Percentiles rank a stretch among this genome's conserved stretches.
Evolutionary conservation across 2,329 filamentous ascomycete species (phyloP).

Genomic region (Scleromitrula shiraiana): DNA sequence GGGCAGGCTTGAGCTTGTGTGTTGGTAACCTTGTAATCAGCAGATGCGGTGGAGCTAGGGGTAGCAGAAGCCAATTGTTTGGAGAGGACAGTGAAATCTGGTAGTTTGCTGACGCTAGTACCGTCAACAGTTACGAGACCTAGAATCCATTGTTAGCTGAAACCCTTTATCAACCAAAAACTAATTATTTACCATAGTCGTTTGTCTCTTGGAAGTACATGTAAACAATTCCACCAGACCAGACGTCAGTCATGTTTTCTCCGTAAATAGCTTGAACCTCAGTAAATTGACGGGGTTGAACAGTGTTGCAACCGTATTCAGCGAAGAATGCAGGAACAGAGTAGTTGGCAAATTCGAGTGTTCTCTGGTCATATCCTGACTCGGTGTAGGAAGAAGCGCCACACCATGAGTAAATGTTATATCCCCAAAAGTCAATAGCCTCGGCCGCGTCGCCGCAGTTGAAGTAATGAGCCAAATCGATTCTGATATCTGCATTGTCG

Average conservation of each 20-base stretch:
- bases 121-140: conserved; percentile 59
- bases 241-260: conserved; percentile 72
- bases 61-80: conserved; percentile 59
- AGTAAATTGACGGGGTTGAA: conserved; percentile 63
- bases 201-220: conserved; percentile 95
- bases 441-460: conserved; percentile 66
- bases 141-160: conserved; percentile 31
- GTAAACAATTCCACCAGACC: conserved; percentile 96
- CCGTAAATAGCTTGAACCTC: conserved; percentile 80
- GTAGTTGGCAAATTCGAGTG: conserved; percentile 80
- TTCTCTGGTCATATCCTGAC: conserved; percentile 77
- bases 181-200: conserved; percentile 59
- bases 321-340: conserved; percentile 96
- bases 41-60: conserved; percentile 57
- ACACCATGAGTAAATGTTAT: conserved; percentile 99
- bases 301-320: conserved; percentile 91
- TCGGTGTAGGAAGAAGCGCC: conserved; percentile 67
- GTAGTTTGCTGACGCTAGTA: conserved; percentile 54
- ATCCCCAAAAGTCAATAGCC: conserved; percentile 95
- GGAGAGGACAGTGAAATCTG: conserved; percentile 68
- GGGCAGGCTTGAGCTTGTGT: conserved; percentile 65
- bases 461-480: conserved; percentile 82
- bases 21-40: conserved; percentile 67
- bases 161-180: not conserved
- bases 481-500: conserved; percentile 78